A percentile compares a stretch with the other conserved stretches of the same genome.
These are phyloP conservation scores for Mycena sp. DNA, from an alignment of 1,284 basidiomycete species.

Conservation along the genomic window DNA sequence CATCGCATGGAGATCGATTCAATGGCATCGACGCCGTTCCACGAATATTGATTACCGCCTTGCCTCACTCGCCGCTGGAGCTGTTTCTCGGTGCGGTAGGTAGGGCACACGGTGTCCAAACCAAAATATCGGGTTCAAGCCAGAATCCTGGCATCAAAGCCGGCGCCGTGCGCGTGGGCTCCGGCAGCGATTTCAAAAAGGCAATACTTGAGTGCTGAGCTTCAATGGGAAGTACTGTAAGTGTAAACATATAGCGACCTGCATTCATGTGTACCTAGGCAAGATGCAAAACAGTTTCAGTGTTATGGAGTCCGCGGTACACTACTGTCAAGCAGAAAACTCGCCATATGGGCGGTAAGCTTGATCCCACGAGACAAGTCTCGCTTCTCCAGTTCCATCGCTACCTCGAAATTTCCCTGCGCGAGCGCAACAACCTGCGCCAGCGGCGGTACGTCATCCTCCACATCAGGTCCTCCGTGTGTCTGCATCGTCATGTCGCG, in stretches of 20 bases:
- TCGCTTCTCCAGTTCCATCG: constrained; percentile 7
- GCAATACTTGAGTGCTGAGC: too few relatives aligned
- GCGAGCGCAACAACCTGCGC: constrained; percentile 15
- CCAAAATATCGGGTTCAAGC: too few relatives aligned
- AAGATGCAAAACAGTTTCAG: not conserved
- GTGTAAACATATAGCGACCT: too few relatives aligned
- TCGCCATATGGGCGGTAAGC: constrained; percentile 9
- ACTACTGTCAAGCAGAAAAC: constrained; percentile 1
- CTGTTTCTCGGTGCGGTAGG: too few relatives aligned
- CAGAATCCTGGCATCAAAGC: too few relatives aligned
- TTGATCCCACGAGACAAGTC: constrained; percentile 5
- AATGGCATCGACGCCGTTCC: constrained; percentile 59
- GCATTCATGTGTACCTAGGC: too few relatives aligned
- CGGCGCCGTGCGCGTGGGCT: too few relatives aligned
- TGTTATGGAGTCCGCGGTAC: constrained; percentile 9
- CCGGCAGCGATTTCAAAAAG: too few relatives aligned
- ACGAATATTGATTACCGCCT: constrained; percentile 19
- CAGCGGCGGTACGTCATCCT: constrained; percentile 1
- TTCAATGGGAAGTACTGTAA: too few relatives aligned
- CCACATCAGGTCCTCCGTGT: constrained; percentile 1
- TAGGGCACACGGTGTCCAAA: too few relatives aligned
- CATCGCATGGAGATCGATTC: constrained; percentile 61
- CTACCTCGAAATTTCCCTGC: not conserved
- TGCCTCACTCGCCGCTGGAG: too few relatives aligned
- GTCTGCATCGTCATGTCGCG: not conserved